A percentile compares a stretch with the other conserved stretches of the same genome.
Evolutionary conservation across 2,329 filamentous ascomycete genomes (phyloP).

Genomic region (Ophiostoma novo-ulmi): DNA sequence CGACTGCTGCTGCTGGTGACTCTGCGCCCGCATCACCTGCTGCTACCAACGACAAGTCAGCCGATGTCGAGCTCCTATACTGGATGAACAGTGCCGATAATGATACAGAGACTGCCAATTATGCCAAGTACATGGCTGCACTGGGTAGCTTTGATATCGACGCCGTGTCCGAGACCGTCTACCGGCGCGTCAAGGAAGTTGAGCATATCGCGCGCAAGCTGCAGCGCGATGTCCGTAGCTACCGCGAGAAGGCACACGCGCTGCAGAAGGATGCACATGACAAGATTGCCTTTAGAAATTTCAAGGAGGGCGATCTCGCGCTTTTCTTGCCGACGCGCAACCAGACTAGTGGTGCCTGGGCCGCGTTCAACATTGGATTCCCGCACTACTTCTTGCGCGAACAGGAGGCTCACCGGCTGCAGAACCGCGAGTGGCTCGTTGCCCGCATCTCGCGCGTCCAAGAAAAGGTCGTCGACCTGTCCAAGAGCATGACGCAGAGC

Average conservation of each 20-base stretch:
- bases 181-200: conserved; percentile 86
- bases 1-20: neutral
- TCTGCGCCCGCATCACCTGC: neutral
- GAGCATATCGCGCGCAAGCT: conserved; percentile 91
- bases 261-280: conserved; percentile 82
- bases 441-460: conserved; percentile 88
- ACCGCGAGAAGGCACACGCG: conserved; percentile 78
- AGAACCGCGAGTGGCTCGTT: conserved; percentile 89
- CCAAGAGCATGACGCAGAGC: conserved; percentile 59
- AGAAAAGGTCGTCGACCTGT: conserved; percentile 88
- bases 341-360: conserved; percentile 91
- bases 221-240: conserved; percentile 79
- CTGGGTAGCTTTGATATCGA: conserved; percentile 79
- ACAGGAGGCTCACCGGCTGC: conserved; percentile 79
- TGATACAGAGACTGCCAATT: conserved; percentile 66
- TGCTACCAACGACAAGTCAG: conserved; percentile 42
- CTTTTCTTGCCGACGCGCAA: conserved; percentile 92
- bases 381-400: conserved; percentile 96
- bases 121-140: conserved; percentile 66
- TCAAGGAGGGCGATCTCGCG: conserved; percentile 93
- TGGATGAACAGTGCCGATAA: conserved; percentile 71
- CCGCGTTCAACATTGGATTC: conserved; percentile 95
- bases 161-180: conserved; percentile 74
- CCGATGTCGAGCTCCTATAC: conserved; percentile 68
- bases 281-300: conserved; percentile 92